Base-by-base conservation (phyloP, 2,329 filamentous ascomycete genomes). In the Shiraia bambusicola region DNA sequence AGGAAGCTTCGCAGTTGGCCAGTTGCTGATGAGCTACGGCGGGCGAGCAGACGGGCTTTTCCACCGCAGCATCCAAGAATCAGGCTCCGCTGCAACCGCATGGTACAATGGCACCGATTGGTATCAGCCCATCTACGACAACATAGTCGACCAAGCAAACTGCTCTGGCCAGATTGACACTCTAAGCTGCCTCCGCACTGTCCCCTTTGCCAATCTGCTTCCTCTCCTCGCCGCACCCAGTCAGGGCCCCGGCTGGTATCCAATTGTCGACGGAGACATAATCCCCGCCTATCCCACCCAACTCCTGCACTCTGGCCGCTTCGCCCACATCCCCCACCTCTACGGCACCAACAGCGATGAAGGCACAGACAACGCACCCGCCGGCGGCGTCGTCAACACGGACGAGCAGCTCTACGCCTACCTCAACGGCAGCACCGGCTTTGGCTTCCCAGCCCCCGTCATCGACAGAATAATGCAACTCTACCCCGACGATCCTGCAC, bases 271-370 rank as follows among this genome's bases (percentile, higher is more conserved):
- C 49, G 78, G 79, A 1, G 78, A 82, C 56, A 72, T 84, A 28
- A 70, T 84, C 3, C 69, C 69, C 6, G 72, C 73, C 5, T 78
- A 74, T 51, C 75, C 75, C 4, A 78, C 77, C 7, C 63, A 75
- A 6, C 78, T 83, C 44, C 68, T 87, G 2, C 66, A 71, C 3
- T 64, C 73, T 2, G 82, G 82, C 31, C 74, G 75, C 17, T 86
- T 87, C 50, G 77, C 84, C 38, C 76, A 80, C 41, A 77, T 87
- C 1, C 81, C 83, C 0, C 75, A 86, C 39, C 69, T 88, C 3
- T 73, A 79, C 40, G 84, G 85, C 6, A 77, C 75, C 17, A 87
- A 86, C 62, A 76, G 76, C 0, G 84, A 87, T 53, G 84, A 88
- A 64, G 84, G 82, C 2, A 79, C 77, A 1, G 71, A 73, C 8